A percentile compares a stretch with the other conserved stretches of the same genome.
Conservation (phyloP, 75 land plant species). For the Ceratopteris richardii region DNA sequence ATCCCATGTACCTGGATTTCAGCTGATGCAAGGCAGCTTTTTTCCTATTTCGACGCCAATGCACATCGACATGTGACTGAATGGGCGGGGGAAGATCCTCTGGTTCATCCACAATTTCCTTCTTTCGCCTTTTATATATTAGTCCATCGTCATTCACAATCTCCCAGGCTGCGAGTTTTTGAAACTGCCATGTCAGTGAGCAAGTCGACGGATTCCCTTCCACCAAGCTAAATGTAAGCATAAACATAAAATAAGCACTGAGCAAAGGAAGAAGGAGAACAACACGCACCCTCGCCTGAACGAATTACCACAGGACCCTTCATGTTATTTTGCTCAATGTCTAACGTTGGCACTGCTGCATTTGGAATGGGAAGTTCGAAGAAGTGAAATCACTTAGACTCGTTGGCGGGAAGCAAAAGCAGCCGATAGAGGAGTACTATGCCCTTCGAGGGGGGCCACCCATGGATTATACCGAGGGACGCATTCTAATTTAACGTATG, state of each 20-base stretch:
- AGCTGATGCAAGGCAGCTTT: slow-evolving; percentile 4
- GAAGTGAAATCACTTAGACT: too few species aligned
- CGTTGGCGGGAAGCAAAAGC: too few species aligned
- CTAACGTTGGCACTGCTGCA: too few species aligned
- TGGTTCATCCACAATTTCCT: background rate
- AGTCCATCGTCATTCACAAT: slow-evolving; percentile 6
- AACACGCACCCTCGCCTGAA: background rate
- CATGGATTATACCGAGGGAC: too few species aligned
- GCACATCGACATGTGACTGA: background rate
- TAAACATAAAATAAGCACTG: background rate
- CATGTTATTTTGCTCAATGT: too few species aligned
- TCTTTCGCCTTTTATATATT: slow-evolving; percentile 7
- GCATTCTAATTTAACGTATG: too few species aligned
- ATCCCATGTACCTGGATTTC: slow-evolving; percentile 10
- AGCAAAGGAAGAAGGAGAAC: background rate
- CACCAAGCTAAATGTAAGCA: background rate
- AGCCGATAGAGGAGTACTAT: too few species aligned
- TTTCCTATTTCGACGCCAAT: slow-evolving; percentile 4
- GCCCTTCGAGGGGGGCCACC: too few species aligned
- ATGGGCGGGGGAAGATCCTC: background rate
- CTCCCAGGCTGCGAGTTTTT: background rate
- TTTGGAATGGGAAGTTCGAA: too few species aligned
- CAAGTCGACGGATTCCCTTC: background rate
- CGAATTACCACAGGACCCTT: background rate
- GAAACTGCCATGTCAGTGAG: background rate